Percentiles rank a stretch among this genome's conserved stretches.
These are phyloP conservation scores for Rutstroemia sydowiana DNA, from an alignment of 2,329 filamentous ascomycete species.

Conservation along the genomic window DNA sequence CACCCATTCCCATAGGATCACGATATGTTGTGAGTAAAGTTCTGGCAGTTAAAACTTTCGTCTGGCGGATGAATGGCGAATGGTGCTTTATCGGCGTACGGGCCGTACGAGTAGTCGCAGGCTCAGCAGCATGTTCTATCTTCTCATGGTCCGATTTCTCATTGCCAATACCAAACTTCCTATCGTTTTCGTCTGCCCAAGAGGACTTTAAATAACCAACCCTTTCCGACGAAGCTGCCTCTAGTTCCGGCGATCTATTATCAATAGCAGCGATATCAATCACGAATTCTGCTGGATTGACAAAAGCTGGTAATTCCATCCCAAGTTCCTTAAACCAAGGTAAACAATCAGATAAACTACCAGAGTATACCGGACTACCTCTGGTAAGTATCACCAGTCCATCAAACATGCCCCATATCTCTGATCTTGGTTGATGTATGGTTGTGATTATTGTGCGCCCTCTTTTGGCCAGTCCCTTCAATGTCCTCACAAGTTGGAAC, in stretches of 20 bases:
- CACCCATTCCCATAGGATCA: slow-evolving; percentile 70
- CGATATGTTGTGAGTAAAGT: slow-evolving; percentile 65
- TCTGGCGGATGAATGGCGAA: slow-evolving; percentile 54
- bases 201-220: slow-evolving; percentile 53
- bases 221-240: slow-evolving; percentile 49
- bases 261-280: slow-evolving; percentile 71
- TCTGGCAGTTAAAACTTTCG: slow-evolving; percentile 58
- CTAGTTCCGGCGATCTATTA: slow-evolving; percentile 59
- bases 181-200: slow-evolving; percentile 43
- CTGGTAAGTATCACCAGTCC: slow-evolving; percentile 60
- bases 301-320: slow-evolving; percentile 58
- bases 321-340: slow-evolving; percentile 57
- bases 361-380: slow-evolving; percentile 63
- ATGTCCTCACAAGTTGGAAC: slow-evolving; percentile 62
- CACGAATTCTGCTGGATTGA: slow-evolving; percentile 71
- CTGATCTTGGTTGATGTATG: slow-evolving; percentile 70
- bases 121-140: slow-evolving; percentile 5
- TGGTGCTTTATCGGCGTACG: slow-evolving; percentile 30
- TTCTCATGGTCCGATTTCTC: slow-evolving; percentile 11
- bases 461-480: slow-evolving; percentile 60
- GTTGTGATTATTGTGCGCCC: slow-evolving; percentile 67
- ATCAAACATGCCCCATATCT: slow-evolving; percentile 74
- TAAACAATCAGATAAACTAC: slow-evolving; percentile 48
- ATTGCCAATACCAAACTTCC: slow-evolving; percentile 13
- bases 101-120: background rate